These are phyloP conservation scores for Diaporthe citriasiana DNA, from an alignment of 2,329 filamentous ascomycete species.

Conservation along the genomic window DNA sequence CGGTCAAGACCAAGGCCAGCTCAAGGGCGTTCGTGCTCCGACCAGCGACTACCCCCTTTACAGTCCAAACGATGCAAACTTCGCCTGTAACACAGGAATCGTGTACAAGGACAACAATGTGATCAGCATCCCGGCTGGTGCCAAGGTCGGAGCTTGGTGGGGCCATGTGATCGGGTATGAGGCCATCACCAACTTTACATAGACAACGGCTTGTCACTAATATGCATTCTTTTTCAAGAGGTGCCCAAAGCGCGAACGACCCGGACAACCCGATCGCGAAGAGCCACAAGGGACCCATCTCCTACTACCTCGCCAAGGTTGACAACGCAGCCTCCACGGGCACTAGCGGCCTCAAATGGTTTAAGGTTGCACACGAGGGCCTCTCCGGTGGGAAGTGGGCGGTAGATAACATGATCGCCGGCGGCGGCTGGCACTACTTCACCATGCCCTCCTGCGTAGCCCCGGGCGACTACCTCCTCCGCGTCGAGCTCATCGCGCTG, in stretches of 20 bases:
- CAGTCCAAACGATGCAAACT: conserved; percentile 47
- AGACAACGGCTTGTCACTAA: neutral
- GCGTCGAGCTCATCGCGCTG: conserved; percentile 67
- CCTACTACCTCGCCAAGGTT: conserved; percentile 68
- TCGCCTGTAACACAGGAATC: conserved; percentile 19
- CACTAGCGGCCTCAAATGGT: conserved; percentile 61
- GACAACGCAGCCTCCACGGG: conserved; percentile 61
- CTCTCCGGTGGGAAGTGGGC: conserved; percentile 60
- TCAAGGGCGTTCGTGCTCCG: conserved; percentile 62
- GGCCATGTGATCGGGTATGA: conserved; percentile 64
- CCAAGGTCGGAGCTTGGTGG: conserved; percentile 66
- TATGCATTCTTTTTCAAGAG: conserved; percentile 43
- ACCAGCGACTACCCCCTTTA: conserved; percentile 67
- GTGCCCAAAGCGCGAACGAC: conserved; percentile 63
- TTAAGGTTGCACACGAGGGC: conserved; percentile 68
- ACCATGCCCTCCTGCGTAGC: conserved; percentile 65
- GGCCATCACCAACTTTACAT: neutral
- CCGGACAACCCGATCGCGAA: conserved; percentile 67
- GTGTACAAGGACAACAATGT: conserved; percentile 62
- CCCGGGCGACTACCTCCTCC: conserved; percentile 67
- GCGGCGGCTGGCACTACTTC: conserved; percentile 63
- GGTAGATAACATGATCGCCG: conserved; percentile 57
- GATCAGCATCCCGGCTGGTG: conserved; percentile 65
- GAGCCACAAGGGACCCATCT: conserved; percentile 68
- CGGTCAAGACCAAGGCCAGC: conserved; percentile 58